Percentiles rank a stretch among this genome's conserved stretches.
Conservation (phyloP, 164 flowering plant species). For the Tetracentron sinense region DNA sequence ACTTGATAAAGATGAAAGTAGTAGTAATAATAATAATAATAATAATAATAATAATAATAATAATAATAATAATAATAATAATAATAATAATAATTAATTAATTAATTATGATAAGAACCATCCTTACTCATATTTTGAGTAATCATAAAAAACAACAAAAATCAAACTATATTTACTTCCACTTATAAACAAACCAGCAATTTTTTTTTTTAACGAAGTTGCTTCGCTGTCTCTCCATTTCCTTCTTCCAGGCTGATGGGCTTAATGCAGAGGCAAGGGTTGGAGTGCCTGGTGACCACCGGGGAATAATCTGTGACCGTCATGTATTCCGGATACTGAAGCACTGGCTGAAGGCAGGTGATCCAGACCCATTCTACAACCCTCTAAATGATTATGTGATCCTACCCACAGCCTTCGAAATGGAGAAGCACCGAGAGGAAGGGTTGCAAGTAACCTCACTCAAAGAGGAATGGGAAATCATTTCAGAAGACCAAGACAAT, state of each 20-base stretch:
- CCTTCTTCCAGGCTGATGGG: constrained; percentile 73
- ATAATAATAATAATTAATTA: too few relatives aligned
- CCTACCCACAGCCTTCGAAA: constrained; percentile 75
- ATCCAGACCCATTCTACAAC: constrained; percentile 88
- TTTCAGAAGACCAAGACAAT: constrained; percentile 33
- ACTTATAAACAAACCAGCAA: too few relatives aligned
- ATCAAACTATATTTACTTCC: too few relatives aligned
- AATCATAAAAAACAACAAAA: too few relatives aligned
- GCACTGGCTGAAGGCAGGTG: constrained; percentile 85
- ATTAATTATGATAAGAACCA: too few relatives aligned
- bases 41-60: too few relatives aligned
- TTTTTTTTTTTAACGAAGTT: background rate
- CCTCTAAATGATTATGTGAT: constrained; percentile 91
- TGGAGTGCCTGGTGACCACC: constrained; percentile 94
- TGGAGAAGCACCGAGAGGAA: constrained; percentile 50
- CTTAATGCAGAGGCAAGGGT: constrained; percentile 88
- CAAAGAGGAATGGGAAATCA: constrained; percentile 89
- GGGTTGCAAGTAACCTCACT: constrained; percentile 49
- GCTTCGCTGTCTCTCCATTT: background rate
- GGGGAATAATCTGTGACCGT: constrained; percentile 79
- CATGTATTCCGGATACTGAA: constrained; percentile 86
- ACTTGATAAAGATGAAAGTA: too few relatives aligned
- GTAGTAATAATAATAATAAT: too few relatives aligned
- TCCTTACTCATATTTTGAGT: too few relatives aligned
- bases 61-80: too few relatives aligned